Base-by-base conservation (phyloP, 1,284 basidiomycete genomes). In the Pseudozyma thailandica region DNA sequence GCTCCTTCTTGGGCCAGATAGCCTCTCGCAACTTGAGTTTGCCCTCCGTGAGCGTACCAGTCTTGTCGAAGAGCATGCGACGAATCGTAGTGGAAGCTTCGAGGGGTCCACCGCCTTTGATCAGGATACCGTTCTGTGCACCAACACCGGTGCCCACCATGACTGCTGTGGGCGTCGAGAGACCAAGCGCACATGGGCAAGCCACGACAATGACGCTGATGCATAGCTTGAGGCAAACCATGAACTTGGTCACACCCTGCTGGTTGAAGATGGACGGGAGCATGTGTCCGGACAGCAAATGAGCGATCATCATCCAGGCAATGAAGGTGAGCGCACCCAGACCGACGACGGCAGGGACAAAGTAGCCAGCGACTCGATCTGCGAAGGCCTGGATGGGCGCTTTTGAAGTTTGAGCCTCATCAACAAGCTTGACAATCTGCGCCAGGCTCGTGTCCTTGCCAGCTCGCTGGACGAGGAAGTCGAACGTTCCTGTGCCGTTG, bases 91-190 rank as follows among this genome's bases (percentile, higher is more conserved):
- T 89, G 81, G 92, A 94, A 3, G 93, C 93, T 82, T 99, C 96
- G 39, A 99, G 86, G 2, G 96, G 94, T 20, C 91, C 87, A 3
- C 94, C 96, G 42, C 96, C 94, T 83, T 98, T 98, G 88, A 98
- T 98, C 46, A 99, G 85, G 69, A 99, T 98, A 0, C 96, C 96
- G 79, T 98, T 94, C 85, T 92, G 88, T 12, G 96, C 96, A 1
- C 96, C 96, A 52, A 98, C 90, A 0, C 96, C 96, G 0, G 96
- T 98, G 27, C 96, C 96, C 37, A 98, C 96, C 96, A 98, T 98
- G 84, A 98, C 94, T 1, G 96, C 96, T 0, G 96, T 98, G 0
- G 96, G 96, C 0, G 96, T 98, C 59, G 92, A 92, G 53, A 98
- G 87, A 3, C 96, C 96, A 26, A 99, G 87, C 0, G 96, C 96